Evolutionary conservation across 2,329 filamentous ascomycete species (phyloP).

Genomic region (Fusarium kyushuense): DNA sequence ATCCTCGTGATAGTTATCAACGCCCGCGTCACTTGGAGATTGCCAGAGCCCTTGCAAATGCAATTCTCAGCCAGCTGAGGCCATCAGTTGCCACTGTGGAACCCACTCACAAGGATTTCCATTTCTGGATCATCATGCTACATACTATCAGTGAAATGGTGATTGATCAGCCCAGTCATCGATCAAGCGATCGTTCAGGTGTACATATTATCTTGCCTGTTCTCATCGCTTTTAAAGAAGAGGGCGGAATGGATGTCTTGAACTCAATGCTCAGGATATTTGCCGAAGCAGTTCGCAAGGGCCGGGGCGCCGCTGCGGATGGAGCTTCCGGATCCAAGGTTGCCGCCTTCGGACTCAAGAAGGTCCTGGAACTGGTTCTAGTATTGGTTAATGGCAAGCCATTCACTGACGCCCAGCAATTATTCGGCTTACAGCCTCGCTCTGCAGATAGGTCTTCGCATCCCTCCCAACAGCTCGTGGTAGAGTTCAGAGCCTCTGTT

Average conservation of each 20-base stretch:
- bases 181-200: constrained; percentile 62
- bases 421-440: constrained; percentile 60
- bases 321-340: constrained; percentile 62
- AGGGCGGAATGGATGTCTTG: constrained; percentile 79
- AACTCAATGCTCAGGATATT: constrained; percentile 80
- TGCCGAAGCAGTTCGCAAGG: constrained; percentile 49
- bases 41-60: constrained; percentile 75
- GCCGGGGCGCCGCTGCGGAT: constrained; percentile 57
- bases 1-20: constrained; percentile 68
- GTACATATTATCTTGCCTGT: constrained; percentile 77
- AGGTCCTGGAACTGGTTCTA: constrained; percentile 85
- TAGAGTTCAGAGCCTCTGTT: constrained; percentile 85
- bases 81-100: constrained; percentile 57
- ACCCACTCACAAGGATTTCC: constrained; percentile 73
- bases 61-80: constrained; percentile 75
- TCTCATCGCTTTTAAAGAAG: constrained; percentile 86
- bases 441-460: constrained; percentile 57
- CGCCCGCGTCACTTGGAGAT: constrained; percentile 67
- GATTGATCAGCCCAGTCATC: constrained; percentile 69
- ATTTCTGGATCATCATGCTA: constrained; percentile 85
- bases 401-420: constrained; percentile 79
- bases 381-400: constrained; percentile 82
- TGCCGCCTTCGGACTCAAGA: constrained; percentile 74
- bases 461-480: constrained; percentile 78
- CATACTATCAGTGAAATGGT: constrained; percentile 83